Evolutionary conservation across 371 early-diverging fungal genomes (phyloP).

Genomic region (Neoconidiobolus thromboides): DNA sequence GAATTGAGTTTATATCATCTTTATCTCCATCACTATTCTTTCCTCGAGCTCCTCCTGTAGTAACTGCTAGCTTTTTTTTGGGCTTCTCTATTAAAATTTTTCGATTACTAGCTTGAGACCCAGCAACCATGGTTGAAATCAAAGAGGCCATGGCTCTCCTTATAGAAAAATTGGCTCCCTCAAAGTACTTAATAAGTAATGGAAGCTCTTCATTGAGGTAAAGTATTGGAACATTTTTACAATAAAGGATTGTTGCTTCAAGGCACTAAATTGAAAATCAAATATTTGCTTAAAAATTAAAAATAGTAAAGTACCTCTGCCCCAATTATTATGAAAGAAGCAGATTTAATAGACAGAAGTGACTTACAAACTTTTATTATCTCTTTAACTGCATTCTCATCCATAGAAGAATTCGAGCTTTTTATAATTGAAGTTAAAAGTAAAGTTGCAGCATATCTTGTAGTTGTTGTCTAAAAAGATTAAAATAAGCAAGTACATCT

Average conservation of each 20-base stretch:
- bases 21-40: background rate
- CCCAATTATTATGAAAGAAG: background rate
- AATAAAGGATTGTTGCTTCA: background rate
- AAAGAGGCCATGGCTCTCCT: background rate
- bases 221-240: background rate
- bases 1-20: background rate
- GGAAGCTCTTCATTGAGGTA: conserved; percentile 4
- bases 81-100: conserved; percentile 1
- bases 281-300: background rate
- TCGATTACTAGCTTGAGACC: background rate
- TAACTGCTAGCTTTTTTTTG: conserved; percentile 5
- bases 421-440: background rate
- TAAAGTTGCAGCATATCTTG: background rate
- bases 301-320: background rate
- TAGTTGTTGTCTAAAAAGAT: background rate
- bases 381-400: conserved; percentile 1
- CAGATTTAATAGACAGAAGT: background rate
- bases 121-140: conserved; percentile 4
- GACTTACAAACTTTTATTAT: background rate
- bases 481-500: background rate
- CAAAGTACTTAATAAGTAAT: background rate
- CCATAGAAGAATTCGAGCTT: background rate
- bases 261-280: conserved; percentile 1
- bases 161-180: background rate
- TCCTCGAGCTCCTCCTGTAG: background rate